These are phyloP conservation scores for Onygenales sp. DNA, from an alignment of 2,329 filamentous ascomycete genomes.

Conservation along the genomic window DNA sequence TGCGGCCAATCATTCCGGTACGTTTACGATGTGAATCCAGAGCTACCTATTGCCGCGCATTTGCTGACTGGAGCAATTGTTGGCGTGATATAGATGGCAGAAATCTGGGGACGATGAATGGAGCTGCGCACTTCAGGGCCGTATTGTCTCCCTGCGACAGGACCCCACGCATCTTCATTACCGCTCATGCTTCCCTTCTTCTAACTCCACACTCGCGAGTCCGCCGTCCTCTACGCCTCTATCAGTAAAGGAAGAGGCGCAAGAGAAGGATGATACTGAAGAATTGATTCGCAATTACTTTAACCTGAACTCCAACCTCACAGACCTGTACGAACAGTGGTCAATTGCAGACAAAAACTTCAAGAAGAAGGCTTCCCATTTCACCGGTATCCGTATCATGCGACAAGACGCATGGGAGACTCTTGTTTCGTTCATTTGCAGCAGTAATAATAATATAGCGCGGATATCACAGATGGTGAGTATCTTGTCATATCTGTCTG, in stretches of 20 bases:
- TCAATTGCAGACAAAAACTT: conserved; percentile 79
- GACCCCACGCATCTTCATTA: conserved; percentile 73
- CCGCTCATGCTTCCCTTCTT: conserved; percentile 51
- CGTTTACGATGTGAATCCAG: conserved; percentile 5
- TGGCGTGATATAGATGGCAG: conserved; percentile 57
- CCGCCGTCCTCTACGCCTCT: conserved; percentile 29
- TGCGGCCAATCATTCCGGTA: conserved; percentile 88
- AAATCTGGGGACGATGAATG: conserved; percentile 73
- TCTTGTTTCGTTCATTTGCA: conserved; percentile 90
- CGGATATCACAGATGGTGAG: conserved; percentile 87
- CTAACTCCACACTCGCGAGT: conserved; percentile 24
- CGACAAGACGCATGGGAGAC: conserved; percentile 96
- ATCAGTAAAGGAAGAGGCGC: conserved; percentile 17
- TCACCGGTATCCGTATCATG: conserved; percentile 83
- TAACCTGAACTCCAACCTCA: conserved; percentile 69
- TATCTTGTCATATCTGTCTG: background rate
- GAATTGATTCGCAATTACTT: conserved; percentile 74
- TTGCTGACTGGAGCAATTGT: conserved; percentile 1
- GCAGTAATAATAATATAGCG: conserved; percentile 95
- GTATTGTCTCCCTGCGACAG: conserved; percentile 76
- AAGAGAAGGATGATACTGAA: conserved; percentile 57
- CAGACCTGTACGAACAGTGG: conserved; percentile 76
- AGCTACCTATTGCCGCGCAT: background rate
- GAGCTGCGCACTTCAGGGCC: conserved; percentile 79
- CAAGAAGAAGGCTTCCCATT: conserved; percentile 72